These are phyloP conservation scores for Sindora glabra DNA, from an alignment of 306 rosid species.

Conservation along the genomic window DNA sequence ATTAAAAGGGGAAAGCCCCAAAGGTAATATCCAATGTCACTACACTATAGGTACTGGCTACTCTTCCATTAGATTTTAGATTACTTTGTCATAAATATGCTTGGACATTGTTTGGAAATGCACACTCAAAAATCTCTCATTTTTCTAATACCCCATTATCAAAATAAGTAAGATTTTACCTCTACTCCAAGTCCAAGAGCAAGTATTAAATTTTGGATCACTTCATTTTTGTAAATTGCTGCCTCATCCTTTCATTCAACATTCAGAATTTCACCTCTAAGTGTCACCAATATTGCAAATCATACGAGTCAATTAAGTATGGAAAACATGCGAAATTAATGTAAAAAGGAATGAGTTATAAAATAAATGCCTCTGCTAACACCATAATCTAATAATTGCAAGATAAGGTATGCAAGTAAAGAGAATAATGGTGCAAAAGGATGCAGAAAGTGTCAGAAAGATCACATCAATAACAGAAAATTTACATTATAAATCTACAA, in stretches of 20 bases:
- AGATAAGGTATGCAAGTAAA: neutral
- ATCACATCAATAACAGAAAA: neutral
- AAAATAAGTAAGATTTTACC: constrained; percentile 31
- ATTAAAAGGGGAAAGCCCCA: no score
- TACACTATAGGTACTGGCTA: no score
- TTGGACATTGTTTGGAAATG: no score
- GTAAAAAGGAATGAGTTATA: neutral
- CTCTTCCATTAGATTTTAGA: no score
- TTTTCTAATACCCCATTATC: neutral
- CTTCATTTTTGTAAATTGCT: constrained; percentile 94
- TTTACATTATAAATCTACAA: neutral
- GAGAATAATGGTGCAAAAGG: neutral
- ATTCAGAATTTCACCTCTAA: constrained; percentile 93
- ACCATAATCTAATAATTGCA: neutral
- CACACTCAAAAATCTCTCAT: no score
- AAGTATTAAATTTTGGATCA: constrained; percentile 85
- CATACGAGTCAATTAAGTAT: neutral
- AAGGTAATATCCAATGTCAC: no score
- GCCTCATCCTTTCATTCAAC: constrained; percentile 94
- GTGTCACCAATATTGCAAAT: neutral
- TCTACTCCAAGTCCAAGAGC: constrained; percentile 97
- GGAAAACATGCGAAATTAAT: neutral
- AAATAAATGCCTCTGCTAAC: neutral
- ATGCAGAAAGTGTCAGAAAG: neutral
- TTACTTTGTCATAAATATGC: no score